phyloP scores from a whole-genome alignment of 1,284 basidiomycete genomes.

The Trametes versicolor region DNA sequence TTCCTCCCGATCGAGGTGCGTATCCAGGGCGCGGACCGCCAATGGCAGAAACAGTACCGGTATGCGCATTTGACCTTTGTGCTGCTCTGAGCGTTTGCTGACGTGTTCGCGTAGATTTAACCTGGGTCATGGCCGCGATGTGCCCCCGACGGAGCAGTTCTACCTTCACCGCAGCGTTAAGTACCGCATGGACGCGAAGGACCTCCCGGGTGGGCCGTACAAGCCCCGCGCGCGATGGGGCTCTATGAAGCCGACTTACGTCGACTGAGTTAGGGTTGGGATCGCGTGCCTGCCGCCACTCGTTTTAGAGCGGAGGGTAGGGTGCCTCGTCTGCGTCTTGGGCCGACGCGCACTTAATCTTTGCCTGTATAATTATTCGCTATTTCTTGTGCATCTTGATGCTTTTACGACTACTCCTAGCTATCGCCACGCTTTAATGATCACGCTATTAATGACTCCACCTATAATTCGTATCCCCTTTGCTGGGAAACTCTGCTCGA shows the following conservation, averaged over 20 bases:
- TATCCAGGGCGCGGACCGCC: constrained; percentile 47
- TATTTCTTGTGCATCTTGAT: constrained; percentile 12
- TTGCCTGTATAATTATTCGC: constrained; percentile 13
- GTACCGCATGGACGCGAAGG: constrained; percentile 53
- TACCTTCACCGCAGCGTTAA: constrained; percentile 62
- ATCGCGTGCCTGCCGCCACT: neutral
- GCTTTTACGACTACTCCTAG: constrained; percentile 6
- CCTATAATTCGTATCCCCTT: neutral
- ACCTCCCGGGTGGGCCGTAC: constrained; percentile 50
- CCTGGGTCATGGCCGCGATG: constrained; percentile 52
- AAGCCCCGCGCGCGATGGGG: constrained; percentile 42
- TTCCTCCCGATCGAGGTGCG: constrained; percentile 46
- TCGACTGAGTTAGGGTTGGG: constrained; percentile 39
- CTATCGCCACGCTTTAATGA: constrained; percentile 11
- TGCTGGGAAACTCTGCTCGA: too few species aligned
- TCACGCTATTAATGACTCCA: constrained; percentile 8
- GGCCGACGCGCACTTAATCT: neutral
- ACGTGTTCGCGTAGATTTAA: constrained; percentile 52
- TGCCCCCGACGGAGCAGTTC: constrained; percentile 52
- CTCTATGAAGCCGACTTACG: constrained; percentile 40
- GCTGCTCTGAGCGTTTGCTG: neutral
- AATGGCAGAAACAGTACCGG: constrained; percentile 45
- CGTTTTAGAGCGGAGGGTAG: neutral
- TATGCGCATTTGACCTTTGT: neutral
- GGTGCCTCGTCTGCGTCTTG: neutral